Percentiles rank a stretch among this genome's conserved stretches.
Conservation (phyloP, 352 stramenopile genomes). For the Phytophthora kernoviae region DNA sequence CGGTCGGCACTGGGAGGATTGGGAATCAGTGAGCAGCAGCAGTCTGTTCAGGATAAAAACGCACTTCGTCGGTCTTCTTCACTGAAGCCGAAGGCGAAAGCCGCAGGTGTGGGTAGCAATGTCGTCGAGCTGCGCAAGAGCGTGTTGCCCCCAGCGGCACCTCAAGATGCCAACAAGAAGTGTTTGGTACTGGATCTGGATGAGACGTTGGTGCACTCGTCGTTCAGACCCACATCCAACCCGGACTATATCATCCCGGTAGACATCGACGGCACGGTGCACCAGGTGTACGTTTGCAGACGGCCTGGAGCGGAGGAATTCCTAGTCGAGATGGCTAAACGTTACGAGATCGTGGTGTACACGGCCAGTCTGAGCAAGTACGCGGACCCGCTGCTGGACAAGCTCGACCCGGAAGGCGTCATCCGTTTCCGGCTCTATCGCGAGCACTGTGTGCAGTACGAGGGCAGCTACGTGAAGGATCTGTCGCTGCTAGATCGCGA, state of each 20-base stretch:
- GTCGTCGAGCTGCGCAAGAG: conserved; percentile 54
- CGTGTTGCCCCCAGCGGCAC: conserved; percentile 35
- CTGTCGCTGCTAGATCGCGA: conserved; percentile 92
- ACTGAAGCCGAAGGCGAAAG: conserved; percentile 9
- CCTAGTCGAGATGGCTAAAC: conserved; percentile 92
- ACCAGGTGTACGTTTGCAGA: conserved; percentile 90
- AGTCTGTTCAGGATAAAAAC: conserved; percentile 29
- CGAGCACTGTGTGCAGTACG: conserved; percentile 94
- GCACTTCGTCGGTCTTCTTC: conserved; percentile 20
- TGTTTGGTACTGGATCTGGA: conserved; percentile 95
- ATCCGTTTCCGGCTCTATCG: conserved; percentile 92
- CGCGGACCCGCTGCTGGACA: conserved; percentile 95
- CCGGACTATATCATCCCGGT: conserved; percentile 98
- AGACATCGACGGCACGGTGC: conserved; percentile 86
- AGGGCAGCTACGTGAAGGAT: conserved; percentile 97
- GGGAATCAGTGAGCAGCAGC: conserved; percentile 58
- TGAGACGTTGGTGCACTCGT: conserved; percentile 97
- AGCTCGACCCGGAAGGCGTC: conserved; percentile 89
- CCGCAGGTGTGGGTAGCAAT: conserved; percentile 10
- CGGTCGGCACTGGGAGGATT: conserved; percentile 42
- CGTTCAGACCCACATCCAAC: conserved; percentile 91
- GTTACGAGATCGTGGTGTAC: conserved; percentile 98
- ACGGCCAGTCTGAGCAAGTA: conserved; percentile 97
- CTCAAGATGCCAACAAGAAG: conserved; percentile 73
- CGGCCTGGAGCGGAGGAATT: conserved; percentile 95